Conservation (phyloP, 305 asterid species). For the Fraxinus albicans region DNA sequence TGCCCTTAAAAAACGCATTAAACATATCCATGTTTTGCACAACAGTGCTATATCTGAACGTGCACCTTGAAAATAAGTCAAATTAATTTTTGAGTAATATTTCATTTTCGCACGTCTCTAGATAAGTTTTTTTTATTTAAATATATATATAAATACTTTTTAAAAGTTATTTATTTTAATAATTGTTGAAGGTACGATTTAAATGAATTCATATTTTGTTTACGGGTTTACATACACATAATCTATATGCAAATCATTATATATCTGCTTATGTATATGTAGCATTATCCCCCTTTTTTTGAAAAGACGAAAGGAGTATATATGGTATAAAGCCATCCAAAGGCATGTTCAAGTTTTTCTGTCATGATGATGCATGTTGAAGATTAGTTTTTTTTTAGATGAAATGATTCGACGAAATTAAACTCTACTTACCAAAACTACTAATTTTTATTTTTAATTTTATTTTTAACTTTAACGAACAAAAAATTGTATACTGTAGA, state of each 20-base stretch:
- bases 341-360: background rate
- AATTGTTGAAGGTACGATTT: too few relatives aligned
- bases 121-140: too few relatives aligned
- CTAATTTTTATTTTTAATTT: background rate
- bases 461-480: background rate
- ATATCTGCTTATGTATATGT: too few relatives aligned
- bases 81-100: background rate
- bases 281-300: too few relatives aligned
- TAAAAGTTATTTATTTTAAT: too few relatives aligned
- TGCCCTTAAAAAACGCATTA: constrained; percentile 26
- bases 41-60: background rate
- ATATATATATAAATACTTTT: too few relatives aligned
- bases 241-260: too few relatives aligned
- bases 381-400: background rate
- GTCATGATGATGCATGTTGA: background rate
- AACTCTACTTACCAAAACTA: background rate
- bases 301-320: background rate
- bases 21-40: constrained; percentile 17
- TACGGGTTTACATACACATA: too few relatives aligned
- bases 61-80: background rate
- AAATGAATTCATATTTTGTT: too few relatives aligned
- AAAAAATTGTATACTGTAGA: background rate
- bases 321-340: background rate
- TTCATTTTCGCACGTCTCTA: background rate
- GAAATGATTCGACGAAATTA: background rate